A percentile compares a stretch with the other conserved stretches of the same genome.
These are phyloP conservation scores for Aspergillus sp. DNA, from an alignment of 2,329 filamentous ascomycete genomes.

Conservation along the genomic window DNA sequence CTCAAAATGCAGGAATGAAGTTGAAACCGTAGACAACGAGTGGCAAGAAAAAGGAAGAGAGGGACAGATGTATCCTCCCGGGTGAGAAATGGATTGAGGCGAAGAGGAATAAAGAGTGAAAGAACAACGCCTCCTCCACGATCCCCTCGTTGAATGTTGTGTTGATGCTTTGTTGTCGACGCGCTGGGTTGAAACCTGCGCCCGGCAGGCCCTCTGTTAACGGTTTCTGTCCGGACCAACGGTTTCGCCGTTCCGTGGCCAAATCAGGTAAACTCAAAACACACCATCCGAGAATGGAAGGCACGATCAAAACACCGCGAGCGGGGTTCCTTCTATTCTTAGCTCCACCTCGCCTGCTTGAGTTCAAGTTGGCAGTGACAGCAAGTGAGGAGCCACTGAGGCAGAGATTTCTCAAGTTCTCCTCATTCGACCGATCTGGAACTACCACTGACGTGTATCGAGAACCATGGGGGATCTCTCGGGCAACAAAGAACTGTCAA, in stretches of 20 bases:
- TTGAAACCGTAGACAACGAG: constrained; percentile 4
- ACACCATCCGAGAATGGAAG: constrained; percentile 23
- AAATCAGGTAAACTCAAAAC: constrained; percentile 35
- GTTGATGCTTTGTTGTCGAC: constrained; percentile 26
- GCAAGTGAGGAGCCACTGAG: background rate
- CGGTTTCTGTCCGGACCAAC: constrained; percentile 23
- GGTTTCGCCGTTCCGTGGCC: constrained; percentile 10
- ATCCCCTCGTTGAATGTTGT: constrained; percentile 14
- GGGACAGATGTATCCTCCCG: constrained; percentile 5
- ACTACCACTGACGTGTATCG: background rate
- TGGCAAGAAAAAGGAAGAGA: background rate
- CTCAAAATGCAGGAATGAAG: background rate
- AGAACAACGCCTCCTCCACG: constrained; percentile 4
- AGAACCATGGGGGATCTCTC: background rate
- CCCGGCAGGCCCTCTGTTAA: constrained; percentile 14
- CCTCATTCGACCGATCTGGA: background rate
- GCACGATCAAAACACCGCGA: constrained; percentile 21
- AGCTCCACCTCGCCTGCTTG: background rate
- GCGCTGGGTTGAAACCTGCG: constrained; percentile 21
- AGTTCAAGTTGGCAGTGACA: background rate
- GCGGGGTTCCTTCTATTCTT: constrained; percentile 16
- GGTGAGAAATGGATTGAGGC: background rate
- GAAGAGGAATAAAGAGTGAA: constrained; percentile 1
- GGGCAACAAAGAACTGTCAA: constrained; percentile 5
- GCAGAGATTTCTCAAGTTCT: background rate